Evolutionary conservation across 352 stramenopile species (phyloP).

Genomic region (Phytophthora pini): DNA sequence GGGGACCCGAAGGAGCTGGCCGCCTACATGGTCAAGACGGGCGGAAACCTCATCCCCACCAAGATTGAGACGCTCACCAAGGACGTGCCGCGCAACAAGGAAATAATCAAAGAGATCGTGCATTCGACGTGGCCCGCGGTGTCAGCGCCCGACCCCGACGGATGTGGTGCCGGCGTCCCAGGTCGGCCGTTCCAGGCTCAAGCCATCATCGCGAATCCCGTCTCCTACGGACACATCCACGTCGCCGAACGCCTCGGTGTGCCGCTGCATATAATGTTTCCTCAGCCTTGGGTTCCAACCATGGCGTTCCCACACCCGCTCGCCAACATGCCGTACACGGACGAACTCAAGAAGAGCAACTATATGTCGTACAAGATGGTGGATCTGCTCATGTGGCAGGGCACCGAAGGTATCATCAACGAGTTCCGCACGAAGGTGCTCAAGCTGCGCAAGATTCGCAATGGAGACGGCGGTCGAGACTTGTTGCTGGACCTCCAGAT

Average conservation of each 20-base stretch:
- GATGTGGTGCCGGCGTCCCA: slow-evolving; percentile 39
- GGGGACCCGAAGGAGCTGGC: slow-evolving; percentile 78
- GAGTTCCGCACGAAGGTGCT: slow-evolving; percentile 66
- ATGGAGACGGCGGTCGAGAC: slow-evolving; percentile 50
- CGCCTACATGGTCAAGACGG: slow-evolving; percentile 93
- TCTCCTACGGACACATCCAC: slow-evolving; percentile 92
- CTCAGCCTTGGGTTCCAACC: slow-evolving; percentile 88
- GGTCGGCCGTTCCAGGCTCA: slow-evolving; percentile 79
- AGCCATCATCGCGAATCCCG: slow-evolving; percentile 93
- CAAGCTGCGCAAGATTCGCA: slow-evolving; percentile 60
- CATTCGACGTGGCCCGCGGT: slow-evolving; percentile 87
- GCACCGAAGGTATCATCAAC: slow-evolving; percentile 73
- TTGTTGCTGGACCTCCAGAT: slow-evolving; percentile 70
- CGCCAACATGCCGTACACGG: slow-evolving; percentile 75
- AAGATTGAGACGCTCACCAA: slow-evolving; percentile 59
- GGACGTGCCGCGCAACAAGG: slow-evolving; percentile 80
- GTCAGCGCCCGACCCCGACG: slow-evolving; percentile 72
- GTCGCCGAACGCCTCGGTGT: slow-evolving; percentile 91
- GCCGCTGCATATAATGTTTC: slow-evolving; percentile 95
- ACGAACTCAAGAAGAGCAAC: slow-evolving; percentile 60
- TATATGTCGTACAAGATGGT: slow-evolving; percentile 86
- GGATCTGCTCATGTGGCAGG: slow-evolving; percentile 80
- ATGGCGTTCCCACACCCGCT: slow-evolving; percentile 90
- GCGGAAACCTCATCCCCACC: slow-evolving; percentile 76
- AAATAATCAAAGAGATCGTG: slow-evolving; percentile 91